Base-by-base conservation (phyloP, 2,329 filamentous ascomycete genomes). In the Gremmenia infestans region DNA sequence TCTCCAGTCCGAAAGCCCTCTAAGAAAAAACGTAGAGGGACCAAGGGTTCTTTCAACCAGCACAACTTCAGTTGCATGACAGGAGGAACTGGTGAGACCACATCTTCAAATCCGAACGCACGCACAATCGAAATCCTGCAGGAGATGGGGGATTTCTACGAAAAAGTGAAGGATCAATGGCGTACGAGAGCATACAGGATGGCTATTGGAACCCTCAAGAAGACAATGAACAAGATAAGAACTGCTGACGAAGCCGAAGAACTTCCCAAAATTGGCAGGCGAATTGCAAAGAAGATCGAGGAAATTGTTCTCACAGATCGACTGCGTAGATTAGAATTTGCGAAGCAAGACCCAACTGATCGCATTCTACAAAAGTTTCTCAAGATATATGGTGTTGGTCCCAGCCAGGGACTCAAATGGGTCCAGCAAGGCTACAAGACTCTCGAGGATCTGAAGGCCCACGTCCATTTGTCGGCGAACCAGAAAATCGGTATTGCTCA, bases 241-340 rank as follows among this genome's bases (percentile, higher is more conserved):
- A 92, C 87, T 0, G 84, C 81, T 56, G 78, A 84, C 49, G 80
- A 95, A 69, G 93, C 92, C 0, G 73, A 79, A 11, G 70, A 73
- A 2, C 77, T 97, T 1, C 83, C 84, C 0, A 81, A 79, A 56
- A 84, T 97, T 37, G 92, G 92, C 7, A 65, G 76, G 11, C 81
- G 89, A 1, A 74, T 97, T 1, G 91, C 91, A 0, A 77, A 81
- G 25, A 96, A 96, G 70, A 94, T 97, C 60, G 89, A 94, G 65
- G 93, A 97, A 68, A 96, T 97, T 45, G 89, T 84, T 2, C 77
- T 78, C 40, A 96, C 90, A 0, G 81, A 90, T 65, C 77, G 78
- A 25, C 79, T 97, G 0, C 81, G 81, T 43, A 81, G 87, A 39
- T 78, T 97, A 0, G 87, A 96, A 36, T 83, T 86, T 63, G 82